phyloP scores from a whole-genome alignment of 345 rosid species.

The Gossypium ekmanianum region DNA sequence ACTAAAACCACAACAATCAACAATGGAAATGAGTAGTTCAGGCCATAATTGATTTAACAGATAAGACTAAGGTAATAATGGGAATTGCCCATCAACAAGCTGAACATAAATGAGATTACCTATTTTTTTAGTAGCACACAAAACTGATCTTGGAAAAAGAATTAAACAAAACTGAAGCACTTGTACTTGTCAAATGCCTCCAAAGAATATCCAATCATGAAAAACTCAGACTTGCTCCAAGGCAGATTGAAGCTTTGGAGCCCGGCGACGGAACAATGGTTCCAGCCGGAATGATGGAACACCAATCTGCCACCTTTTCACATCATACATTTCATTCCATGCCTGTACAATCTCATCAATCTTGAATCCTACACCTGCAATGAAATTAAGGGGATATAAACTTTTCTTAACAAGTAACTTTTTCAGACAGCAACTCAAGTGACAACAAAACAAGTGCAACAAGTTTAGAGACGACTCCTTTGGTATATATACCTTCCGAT shows the following conservation, averaged over 20 bases:
- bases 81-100: background rate
- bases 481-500: slow-evolving; percentile 58
- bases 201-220: slow-evolving; percentile 14
- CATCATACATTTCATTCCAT: slow-evolving; percentile 99
- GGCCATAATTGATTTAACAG: background rate
- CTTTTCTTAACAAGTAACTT: background rate
- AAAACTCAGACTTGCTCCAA: slow-evolving; percentile 61
- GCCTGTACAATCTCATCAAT: slow-evolving; percentile 97
- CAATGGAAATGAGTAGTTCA: background rate
- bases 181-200: slow-evolving; percentile 13
- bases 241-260: slow-evolving; percentile 70
- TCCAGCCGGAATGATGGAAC: slow-evolving; percentile 92
- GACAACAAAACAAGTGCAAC: background rate
- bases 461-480: background rate
- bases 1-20: background rate
- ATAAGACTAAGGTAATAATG: background rate
- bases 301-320: slow-evolving; percentile 90
- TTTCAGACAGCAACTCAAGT: background rate
- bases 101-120: slow-evolving; percentile 21
- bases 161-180: slow-evolving; percentile 22
- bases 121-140: slow-evolving; percentile 19
- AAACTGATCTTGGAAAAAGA: slow-evolving; percentile 8
- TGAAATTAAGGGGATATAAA: background rate
- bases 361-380: slow-evolving; percentile 81
- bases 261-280: slow-evolving; percentile 83